These are phyloP conservation scores for Fusarium sp. DNA, from an alignment of 2,329 filamentous ascomycete species.

Conservation along the genomic window DNA sequence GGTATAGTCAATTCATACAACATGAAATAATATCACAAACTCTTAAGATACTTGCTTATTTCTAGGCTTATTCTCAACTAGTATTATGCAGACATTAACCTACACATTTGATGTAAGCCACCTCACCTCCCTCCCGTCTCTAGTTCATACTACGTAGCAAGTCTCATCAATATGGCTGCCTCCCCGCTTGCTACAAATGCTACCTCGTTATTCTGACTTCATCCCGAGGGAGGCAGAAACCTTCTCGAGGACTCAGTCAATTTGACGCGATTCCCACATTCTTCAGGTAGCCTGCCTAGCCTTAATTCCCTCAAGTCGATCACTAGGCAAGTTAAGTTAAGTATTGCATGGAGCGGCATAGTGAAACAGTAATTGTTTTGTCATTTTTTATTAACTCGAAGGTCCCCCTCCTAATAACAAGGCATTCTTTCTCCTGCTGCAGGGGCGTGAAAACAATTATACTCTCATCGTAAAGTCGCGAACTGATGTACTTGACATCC, in stretches of 20 bases:
- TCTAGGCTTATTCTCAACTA: neutral
- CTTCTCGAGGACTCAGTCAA: neutral
- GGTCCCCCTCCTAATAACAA: conserved; percentile 5
- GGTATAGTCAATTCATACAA: neutral
- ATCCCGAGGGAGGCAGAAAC: conserved; percentile 39
- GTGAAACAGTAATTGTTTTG: conserved; percentile 28
- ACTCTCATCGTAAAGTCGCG: conserved; percentile 44
- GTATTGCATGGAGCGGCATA: conserved; percentile 3
- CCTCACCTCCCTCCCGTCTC: conserved; percentile 32
- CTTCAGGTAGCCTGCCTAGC: neutral
- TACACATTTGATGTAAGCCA: conserved; percentile 23
- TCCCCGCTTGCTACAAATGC: conserved; percentile 31
- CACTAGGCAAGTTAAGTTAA: neutral
- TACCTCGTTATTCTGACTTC: conserved; percentile 21
- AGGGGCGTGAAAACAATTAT: conserved; percentile 40
- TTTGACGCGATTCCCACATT: conserved; percentile 19
- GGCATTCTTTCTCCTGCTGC: conserved; percentile 26
- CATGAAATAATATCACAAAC: neutral
- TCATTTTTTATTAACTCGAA: conserved; percentile 37
- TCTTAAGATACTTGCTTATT: conserved; percentile 17
- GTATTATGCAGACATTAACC: conserved; percentile 9
- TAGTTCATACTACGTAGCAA: neutral
- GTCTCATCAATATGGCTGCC: conserved; percentile 14
- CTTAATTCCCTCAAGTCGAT: neutral
- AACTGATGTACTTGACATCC: conserved; percentile 42